These are phyloP conservation scores for Harringtonia lauricola DNA, from an alignment of 2,329 filamentous ascomycete species.

Conservation along the genomic window DNA sequence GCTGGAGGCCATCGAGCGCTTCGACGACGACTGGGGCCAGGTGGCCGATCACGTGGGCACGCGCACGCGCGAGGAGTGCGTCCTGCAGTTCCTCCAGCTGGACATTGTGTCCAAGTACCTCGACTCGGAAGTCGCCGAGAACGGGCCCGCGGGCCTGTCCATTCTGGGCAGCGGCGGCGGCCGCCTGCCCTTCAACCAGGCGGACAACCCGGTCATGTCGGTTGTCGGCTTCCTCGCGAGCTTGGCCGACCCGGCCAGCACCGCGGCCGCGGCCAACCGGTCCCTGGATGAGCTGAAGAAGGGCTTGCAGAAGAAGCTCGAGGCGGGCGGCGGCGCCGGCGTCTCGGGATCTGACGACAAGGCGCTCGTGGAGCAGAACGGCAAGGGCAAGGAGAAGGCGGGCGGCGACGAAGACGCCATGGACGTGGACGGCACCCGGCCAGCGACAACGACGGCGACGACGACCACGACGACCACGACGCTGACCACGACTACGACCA, in stretches of 20 bases:
- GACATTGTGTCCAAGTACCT: conserved; percentile 98
- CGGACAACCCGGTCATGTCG: conserved; percentile 93
- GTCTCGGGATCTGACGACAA: conserved; percentile 22
- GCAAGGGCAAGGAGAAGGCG: conserved; percentile 48
- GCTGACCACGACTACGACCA: conserved; percentile 47
- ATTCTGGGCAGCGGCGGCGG: conserved; percentile 65
- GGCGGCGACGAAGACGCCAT: conserved; percentile 58
- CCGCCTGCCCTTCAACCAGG: conserved; percentile 78
- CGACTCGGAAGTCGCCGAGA: conserved; percentile 56
- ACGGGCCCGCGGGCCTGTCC: conserved; percentile 45
- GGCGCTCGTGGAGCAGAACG: conserved; percentile 34
- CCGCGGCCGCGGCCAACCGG: conserved; percentile 80
- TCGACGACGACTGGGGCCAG: conserved; percentile 91
- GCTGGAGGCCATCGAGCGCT: conserved; percentile 82
- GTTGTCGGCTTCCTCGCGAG: conserved; percentile 91
- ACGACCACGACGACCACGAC: conserved; percentile 46
- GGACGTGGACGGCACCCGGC: conserved; percentile 44
- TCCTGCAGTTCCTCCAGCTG: conserved; percentile 88
- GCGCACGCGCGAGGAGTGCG: conserved; percentile 88
- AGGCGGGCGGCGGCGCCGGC: conserved; percentile 31
- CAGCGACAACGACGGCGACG: conserved; percentile 35
- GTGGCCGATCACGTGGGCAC: conserved; percentile 89
- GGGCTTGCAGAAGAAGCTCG: conserved; percentile 67
- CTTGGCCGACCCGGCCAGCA: conserved; percentile 79
- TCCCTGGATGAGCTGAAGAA: conserved; percentile 80